phyloP scores from a whole-genome alignment of 352 stramenopile species.

The Albugo laibachii region DNA sequence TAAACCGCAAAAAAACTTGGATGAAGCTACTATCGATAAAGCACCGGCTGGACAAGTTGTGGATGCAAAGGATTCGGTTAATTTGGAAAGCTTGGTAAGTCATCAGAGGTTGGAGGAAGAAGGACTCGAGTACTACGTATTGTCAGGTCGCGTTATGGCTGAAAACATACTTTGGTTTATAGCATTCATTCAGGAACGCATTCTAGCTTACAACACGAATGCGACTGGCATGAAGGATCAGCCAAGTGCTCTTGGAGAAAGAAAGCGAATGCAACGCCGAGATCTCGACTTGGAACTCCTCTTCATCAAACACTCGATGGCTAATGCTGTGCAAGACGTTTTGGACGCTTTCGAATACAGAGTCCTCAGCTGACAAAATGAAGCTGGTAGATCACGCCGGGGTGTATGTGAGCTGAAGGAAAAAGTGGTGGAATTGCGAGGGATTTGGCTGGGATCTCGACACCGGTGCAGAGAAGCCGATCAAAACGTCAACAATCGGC shows the following conservation, averaged over 20 bases:
- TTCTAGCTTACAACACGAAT: slow-evolving; percentile 25
- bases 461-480: background rate
- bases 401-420: slow-evolving; percentile 77
- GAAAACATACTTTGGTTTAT: slow-evolving; percentile 56
- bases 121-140: slow-evolving; percentile 59
- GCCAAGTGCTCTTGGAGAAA: slow-evolving; percentile 27
- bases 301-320: slow-evolving; percentile 28
- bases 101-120: slow-evolving; percentile 19
- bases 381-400: slow-evolving; percentile 61
- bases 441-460: slow-evolving; percentile 8
- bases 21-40: background rate
- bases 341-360: slow-evolving; percentile 15
- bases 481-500: slow-evolving; percentile 36
- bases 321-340: slow-evolving; percentile 33
- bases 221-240: slow-evolving; percentile 1
- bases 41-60: slow-evolving; percentile 3
- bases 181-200: slow-evolving; percentile 24
- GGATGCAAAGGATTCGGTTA: background rate
- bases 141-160: slow-evolving; percentile 56
- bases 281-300: slow-evolving; percentile 13
- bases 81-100: slow-evolving; percentile 9
- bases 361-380: slow-evolving; percentile 10
- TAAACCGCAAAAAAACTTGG: background rate
- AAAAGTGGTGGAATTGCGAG: slow-evolving; percentile 55
- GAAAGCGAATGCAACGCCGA: slow-evolving; percentile 29